phyloP scores from a whole-genome alignment of 257 asterid genomes.

The Jasminum sambac region DNA sequence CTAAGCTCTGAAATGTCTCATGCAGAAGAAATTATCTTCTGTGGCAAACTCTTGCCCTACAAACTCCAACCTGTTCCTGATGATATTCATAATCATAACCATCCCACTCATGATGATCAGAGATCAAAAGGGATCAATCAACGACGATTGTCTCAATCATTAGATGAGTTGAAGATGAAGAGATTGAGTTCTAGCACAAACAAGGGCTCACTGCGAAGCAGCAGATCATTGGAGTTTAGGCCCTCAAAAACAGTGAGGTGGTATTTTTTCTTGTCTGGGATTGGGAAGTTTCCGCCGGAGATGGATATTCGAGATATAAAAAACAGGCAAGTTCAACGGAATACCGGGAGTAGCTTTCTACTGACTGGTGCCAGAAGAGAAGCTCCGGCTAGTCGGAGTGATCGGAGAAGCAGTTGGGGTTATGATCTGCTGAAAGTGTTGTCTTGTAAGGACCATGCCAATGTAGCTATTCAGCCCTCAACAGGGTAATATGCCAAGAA shows the following conservation, averaged over 20 bases:
- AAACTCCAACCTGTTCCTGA: slow-evolving; percentile 7
- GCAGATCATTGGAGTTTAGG: slow-evolving; percentile 2
- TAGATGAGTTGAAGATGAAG: not conserved
- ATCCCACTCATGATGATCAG: not conserved
- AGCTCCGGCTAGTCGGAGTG: slow-evolving; percentile 13
- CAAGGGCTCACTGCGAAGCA: not conserved
- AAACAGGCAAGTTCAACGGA: slow-evolving; percentile 13
- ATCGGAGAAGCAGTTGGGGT: slow-evolving; percentile 41
- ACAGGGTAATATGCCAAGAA: slow-evolving; percentile 32
- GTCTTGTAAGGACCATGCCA: slow-evolving; percentile 55
- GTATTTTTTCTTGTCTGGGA: slow-evolving; percentile 16
- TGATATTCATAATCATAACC: not conserved
- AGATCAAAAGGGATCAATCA: not conserved
- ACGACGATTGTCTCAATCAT: slow-evolving; percentile 1
- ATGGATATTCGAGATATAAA: slow-evolving; percentile 22
- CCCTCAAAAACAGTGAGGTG: slow-evolving; percentile 3
- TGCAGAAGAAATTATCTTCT: slow-evolving; percentile 23
- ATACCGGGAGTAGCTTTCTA: not conserved
- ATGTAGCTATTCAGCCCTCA: slow-evolving; percentile 50
- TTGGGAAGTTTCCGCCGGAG: slow-evolving; percentile 14
- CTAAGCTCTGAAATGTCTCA: slow-evolving; percentile 20
- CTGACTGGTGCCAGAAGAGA: not conserved
- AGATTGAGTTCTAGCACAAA: not conserved
- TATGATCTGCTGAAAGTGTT: slow-evolving; percentile 45
- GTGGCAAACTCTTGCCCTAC: slow-evolving; percentile 23